Evolutionary conservation across 2,329 filamentous ascomycete species (phyloP).

Genomic region (Penicillium glabrum): DNA sequence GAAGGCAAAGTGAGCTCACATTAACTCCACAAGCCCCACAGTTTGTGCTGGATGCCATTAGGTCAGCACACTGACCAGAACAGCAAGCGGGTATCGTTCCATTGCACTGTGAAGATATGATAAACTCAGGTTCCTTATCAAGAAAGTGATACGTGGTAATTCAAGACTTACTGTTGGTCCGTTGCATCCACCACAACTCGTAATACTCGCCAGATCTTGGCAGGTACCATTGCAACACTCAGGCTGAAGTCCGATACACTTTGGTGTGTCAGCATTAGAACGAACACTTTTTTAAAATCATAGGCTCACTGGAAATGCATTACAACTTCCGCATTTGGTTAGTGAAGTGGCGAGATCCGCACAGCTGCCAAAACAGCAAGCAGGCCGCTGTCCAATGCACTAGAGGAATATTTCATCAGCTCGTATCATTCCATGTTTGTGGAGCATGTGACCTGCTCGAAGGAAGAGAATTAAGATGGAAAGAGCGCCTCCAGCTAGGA

Average conservation of each 20-base stretch:
- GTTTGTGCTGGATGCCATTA: not conserved
- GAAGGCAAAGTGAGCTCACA: not conserved
- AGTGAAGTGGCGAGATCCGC: conserved; percentile 10
- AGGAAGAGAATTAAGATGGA: not conserved
- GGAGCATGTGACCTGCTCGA: not conserved
- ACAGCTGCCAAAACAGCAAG: conserved; percentile 14
- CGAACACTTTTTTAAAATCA: not conserved
- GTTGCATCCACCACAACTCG: conserved; percentile 7
- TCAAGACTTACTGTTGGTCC: not conserved
- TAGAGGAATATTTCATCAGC: not conserved
- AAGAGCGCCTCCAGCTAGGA: too few species aligned
- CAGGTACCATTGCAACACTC: conserved; percentile 12
- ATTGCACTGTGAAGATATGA: not conserved
- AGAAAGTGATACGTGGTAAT: not conserved
- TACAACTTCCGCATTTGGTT: conserved; percentile 9
- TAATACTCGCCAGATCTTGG: conserved; percentile 3
- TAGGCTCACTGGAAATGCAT: not conserved
- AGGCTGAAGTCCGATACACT: conserved; percentile 9
- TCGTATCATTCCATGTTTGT: not conserved
- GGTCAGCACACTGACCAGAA: conserved; percentile 6
- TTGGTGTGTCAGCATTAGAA: not conserved
- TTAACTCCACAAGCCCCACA: conserved; percentile 7
- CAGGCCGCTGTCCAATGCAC: conserved; percentile 12
- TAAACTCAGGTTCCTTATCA: not conserved
- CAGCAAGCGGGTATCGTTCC: conserved; percentile 6